Conservation (phyloP, 2,329 filamentous ascomycete genomes). For the Penicillium nordicum region DNA sequence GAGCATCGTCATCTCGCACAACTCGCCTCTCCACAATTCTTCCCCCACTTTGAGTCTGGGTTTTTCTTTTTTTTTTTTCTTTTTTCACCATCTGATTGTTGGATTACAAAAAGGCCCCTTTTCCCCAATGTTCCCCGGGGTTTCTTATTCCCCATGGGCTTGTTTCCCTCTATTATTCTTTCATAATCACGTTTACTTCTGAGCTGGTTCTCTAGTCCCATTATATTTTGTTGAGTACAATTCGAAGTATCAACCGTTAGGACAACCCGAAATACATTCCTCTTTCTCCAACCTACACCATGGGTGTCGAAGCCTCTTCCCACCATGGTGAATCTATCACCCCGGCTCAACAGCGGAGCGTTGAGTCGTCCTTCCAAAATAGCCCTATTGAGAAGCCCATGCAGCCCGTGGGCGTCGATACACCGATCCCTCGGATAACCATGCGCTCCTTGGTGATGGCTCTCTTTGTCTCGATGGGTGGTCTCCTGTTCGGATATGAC, state of each 20-base stretch:
- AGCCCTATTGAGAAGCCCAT: slow-evolving; percentile 24
- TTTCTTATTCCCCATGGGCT: slow-evolving; percentile 18
- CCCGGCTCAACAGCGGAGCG: slow-evolving; percentile 26
- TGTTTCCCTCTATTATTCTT: slow-evolving; percentile 6
- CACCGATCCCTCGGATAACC: slow-evolving; percentile 36
- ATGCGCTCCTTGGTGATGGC: slow-evolving; percentile 40
- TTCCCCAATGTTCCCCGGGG: slow-evolving; percentile 4
- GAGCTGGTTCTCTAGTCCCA: background rate
- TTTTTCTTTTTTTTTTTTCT: slow-evolving; percentile 1
- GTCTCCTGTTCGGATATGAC: slow-evolving; percentile 46
- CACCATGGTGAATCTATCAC: slow-evolving; percentile 34
- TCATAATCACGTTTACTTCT: background rate
- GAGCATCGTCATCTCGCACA: slow-evolving; percentile 16
- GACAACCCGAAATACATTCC: background rate
- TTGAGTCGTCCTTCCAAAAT: slow-evolving; percentile 21
- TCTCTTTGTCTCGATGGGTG: slow-evolving; percentile 47
- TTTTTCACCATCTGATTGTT: background rate
- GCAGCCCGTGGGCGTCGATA: slow-evolving; percentile 25
- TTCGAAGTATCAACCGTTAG: background rate
- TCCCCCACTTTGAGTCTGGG: slow-evolving; percentile 13
- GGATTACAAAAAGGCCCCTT: slow-evolving; percentile 21
- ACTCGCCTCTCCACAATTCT: slow-evolving; percentile 19
- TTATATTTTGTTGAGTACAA: background rate
- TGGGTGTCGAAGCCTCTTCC: slow-evolving; percentile 30
- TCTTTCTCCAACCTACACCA: slow-evolving; percentile 11